Conservation (phyloP, 306 rosid species). For the Hippophae tibetana region DNA sequence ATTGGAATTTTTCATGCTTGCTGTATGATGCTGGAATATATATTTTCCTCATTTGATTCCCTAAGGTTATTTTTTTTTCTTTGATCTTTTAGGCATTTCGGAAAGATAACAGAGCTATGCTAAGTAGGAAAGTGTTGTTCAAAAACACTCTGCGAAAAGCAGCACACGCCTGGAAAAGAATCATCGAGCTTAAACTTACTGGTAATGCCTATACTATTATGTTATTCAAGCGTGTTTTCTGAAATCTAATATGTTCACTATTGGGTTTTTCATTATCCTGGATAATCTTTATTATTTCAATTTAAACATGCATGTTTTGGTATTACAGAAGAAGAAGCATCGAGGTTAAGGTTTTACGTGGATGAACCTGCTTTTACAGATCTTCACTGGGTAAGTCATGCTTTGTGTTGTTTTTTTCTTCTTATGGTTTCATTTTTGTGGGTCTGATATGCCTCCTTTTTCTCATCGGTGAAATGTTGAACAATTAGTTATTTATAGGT, state of each 20-base stretch:
- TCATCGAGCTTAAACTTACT: constrained; percentile 63
- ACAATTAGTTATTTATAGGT: not conserved
- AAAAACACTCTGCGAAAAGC: constrained; percentile 74
- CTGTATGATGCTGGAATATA: not conserved
- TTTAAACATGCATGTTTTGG: constrained; percentile 8
- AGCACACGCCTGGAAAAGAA: constrained; percentile 78
- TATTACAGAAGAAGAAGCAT: constrained; percentile 72
- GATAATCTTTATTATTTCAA: constrained; percentile 9
- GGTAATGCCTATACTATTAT: constrained; percentile 31
- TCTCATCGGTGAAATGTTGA: not conserved
- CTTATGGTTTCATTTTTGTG: not conserved
- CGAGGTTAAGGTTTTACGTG: constrained; percentile 49
- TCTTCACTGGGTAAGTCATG: constrained; percentile 82
- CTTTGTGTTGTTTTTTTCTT: constrained; percentile 11
- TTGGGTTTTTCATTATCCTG: not conserved
- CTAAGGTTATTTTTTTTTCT: not conserved
- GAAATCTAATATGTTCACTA: not conserved
- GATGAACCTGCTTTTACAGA: constrained; percentile 83
- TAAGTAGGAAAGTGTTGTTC: constrained; percentile 70
- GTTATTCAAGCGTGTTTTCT: constrained; percentile 15
- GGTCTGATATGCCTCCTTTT: not conserved
- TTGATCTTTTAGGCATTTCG: constrained; percentile 45
- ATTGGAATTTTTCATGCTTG: not conserved
- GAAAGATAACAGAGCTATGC: constrained; percentile 58
- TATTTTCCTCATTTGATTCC: not conserved